Base-by-base conservation (phyloP, 345 rosid genomes). In the Acer negundo region DNA sequence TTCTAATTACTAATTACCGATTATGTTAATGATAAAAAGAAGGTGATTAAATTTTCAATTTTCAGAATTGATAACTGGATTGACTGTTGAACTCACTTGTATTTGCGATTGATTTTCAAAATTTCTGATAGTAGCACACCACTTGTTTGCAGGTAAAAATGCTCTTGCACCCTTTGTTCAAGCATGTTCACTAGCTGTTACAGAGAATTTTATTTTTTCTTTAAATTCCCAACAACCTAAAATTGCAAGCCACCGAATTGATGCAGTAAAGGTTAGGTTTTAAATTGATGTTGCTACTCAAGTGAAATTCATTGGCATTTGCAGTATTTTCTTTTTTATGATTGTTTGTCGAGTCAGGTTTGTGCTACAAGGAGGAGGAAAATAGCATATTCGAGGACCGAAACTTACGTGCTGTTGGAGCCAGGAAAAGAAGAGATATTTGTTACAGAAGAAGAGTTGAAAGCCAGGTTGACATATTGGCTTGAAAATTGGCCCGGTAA, bases 371-470 rank as follows among this genome's bases (percentile, higher is more conserved):
- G 90, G 80, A 92, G 94, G 81, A 86, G 95, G 80, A 86, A 92
- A 78, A 79, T 85, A 58, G 69, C 89, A 28, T 80, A 87, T 80
- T 81, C 88, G 11, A 77, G 84, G 72, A 84, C 91, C 2, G 96
- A 89, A 17, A 95, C 91, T 3, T 95, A 90, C 75, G 98, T 93
- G 74, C 73, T 93, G 24, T 62, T 92, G 53, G 97, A 95, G 80
- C 94, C 95, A 0, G 97, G 98, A 76, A 74, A 92, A 83, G 98
- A 90, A 0, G 98, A 95, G 82, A 82, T 75, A 76, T 95, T 95
- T 23, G 97, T 95, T 56, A 80, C 91, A 0, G 90, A 89, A 75
- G 97, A 93, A n/a, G 99, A 93, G 79, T 77, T 93, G 67, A 88
- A 84, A 81, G 87, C 73, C 56, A 90, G 80, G 74, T 85, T 95